A percentile compares a stretch with the other conserved stretches of the same genome.
Conservation (phyloP, 345 rosid genomes). For the Eucalyptus cladocalyx region DNA sequence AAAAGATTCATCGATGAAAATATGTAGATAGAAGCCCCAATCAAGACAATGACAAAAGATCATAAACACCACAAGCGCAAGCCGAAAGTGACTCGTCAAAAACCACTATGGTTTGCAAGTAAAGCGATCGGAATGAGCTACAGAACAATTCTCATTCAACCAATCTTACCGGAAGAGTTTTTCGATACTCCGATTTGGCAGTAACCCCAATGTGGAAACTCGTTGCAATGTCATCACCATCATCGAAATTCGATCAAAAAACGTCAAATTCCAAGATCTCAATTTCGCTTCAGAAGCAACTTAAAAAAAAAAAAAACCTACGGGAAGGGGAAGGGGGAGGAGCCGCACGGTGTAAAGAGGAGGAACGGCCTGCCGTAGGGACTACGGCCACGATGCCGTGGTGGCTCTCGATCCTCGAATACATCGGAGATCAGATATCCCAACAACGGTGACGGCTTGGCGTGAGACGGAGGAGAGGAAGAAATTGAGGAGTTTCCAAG, state of each 20-base stretch:
- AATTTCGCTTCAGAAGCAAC: not conserved
- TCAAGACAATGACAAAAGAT: not conserved
- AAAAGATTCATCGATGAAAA: too few relatives aligned
- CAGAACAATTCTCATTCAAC: not conserved
- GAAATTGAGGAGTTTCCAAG: constrained; percentile 21
- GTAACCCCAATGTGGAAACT: constrained; percentile 24
- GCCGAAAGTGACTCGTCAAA: too few relatives aligned
- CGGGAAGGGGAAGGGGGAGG: constrained; percentile 18
- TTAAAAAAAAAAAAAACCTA: constrained; percentile 2
- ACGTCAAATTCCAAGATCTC: not conserved
- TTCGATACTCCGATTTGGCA: constrained; percentile 56
- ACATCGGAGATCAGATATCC: constrained; percentile 29
- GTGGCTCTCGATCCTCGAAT: constrained; percentile 52
- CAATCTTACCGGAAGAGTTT: not conserved
- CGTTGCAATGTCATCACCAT: constrained; percentile 15
- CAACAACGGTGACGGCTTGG: not conserved
- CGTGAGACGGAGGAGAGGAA: not conserved
- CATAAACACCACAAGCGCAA: too few relatives aligned
- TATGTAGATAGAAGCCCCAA: not conserved
- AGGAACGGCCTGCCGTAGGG: constrained; percentile 26
- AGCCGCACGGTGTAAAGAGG: constrained; percentile 15
- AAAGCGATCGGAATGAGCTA: not conserved
- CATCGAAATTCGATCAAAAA: too few relatives aligned
- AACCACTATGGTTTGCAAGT: not conserved
- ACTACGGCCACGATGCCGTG: constrained; percentile 10